Conservation (phyloP, 176 grass and related monocot species). For the Phyllostachys edulis region DNA sequence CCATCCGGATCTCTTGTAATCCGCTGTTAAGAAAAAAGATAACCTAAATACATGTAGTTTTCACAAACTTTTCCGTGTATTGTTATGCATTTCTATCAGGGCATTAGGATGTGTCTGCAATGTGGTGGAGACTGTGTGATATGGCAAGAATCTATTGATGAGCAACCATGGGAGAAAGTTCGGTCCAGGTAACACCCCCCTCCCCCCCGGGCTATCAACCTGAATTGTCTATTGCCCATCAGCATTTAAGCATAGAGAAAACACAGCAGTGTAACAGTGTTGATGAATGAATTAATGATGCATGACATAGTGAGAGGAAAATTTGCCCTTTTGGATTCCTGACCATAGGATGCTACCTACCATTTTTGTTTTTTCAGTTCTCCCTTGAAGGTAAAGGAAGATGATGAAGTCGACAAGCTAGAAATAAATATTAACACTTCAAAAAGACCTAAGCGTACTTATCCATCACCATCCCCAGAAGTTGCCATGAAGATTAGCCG, state of each 20-base stretch:
- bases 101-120: conserved; percentile 70
- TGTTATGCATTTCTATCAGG: conserved; percentile 50
- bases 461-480: conserved; percentile 80
- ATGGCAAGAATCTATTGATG: conserved; percentile 98
- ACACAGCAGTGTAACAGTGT: neutral
- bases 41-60: neutral
- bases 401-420: conserved; percentile 89
- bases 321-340: neutral
- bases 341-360: neutral
- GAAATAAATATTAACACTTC: conserved; percentile 69
- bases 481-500: conserved; percentile 87
- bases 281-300: neutral
- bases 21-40: neutral
- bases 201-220: too few species aligned
- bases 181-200: conserved; percentile 59
- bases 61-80: neutral
- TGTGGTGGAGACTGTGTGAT: conserved; percentile 88
- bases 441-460: conserved; percentile 68
- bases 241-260: neutral
- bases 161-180: conserved; percentile 85
- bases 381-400: conserved; percentile 89
- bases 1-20: conserved; percentile 29
- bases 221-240: conserved; percentile 8
- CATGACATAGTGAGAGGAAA: neutral
- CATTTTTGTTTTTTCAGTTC: conserved; percentile 53